Conservation (phyloP, 306 rosid species). For the Dalbergia cochinchinensis region DNA sequence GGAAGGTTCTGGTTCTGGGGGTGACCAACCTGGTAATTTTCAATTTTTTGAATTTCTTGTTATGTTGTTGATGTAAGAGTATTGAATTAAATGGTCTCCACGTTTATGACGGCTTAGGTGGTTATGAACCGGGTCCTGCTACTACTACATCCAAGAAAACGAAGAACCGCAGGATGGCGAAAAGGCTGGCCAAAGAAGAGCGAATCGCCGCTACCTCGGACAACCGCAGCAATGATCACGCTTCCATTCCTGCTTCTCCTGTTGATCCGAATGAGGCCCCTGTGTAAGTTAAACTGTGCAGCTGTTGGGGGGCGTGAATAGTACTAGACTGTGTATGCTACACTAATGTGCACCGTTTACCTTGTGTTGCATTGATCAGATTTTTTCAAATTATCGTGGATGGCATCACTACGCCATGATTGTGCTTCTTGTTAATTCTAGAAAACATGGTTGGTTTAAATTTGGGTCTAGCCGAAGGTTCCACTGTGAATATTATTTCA, state of each 20-base stretch:
- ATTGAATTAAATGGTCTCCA: neutral
- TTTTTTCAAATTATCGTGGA: neutral
- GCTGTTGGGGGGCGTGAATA: neutral
- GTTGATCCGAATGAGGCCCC: slow-evolving; percentile 7
- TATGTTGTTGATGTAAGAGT: slow-evolving; percentile 11
- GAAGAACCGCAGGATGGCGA: slow-evolving; percentile 68
- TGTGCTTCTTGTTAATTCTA: neutral
- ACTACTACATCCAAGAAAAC: slow-evolving; percentile 46
- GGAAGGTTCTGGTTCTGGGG: slow-evolving; percentile 20
- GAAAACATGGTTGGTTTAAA: neutral
- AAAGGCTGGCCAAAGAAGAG: slow-evolving; percentile 56
- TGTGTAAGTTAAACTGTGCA: neutral
- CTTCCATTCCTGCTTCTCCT: slow-evolving; percentile 25
- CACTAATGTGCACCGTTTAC: neutral
- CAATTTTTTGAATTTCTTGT: neutral
- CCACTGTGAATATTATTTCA: neutral
- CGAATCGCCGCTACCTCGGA: slow-evolving; percentile 30
- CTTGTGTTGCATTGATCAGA: neutral
- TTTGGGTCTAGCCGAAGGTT: neutral
- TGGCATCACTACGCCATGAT: neutral
- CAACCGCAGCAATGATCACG: slow-evolving; percentile 19
- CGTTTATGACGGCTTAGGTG: slow-evolving; percentile 33
- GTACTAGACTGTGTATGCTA: neutral
- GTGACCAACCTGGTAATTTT: slow-evolving; percentile 31
- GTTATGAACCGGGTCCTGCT: slow-evolving; percentile 21